These are phyloP conservation scores for Ruellia speciosa DNA, from an alignment of 305 asterid genomes.

Conservation along the genomic window DNA sequence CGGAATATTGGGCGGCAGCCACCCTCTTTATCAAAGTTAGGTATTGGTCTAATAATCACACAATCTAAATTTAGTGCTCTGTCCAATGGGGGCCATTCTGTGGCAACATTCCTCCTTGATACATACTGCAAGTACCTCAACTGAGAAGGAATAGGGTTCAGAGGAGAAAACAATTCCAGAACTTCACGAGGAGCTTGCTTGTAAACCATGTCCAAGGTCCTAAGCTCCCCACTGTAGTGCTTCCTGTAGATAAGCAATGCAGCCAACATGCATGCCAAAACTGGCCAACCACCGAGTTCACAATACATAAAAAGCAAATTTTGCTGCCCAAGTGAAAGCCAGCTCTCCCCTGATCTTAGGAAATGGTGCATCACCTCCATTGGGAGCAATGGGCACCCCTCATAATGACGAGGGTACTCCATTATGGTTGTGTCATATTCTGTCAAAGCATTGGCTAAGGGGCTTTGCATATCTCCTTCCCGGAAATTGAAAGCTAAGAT, in stretches of 20 bases:
- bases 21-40: constrained; percentile 78
- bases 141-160: constrained; percentile 92
- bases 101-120: constrained; percentile 75
- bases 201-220: constrained; percentile 88
- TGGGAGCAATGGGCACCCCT: constrained; percentile 84
- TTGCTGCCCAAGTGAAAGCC: constrained; percentile 89
- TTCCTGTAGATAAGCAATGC: constrained; percentile 74
- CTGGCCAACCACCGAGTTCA: constrained; percentile 95
- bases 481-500: constrained; percentile 80
- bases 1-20: constrained; percentile 88
- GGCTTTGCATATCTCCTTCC: constrained; percentile 54
- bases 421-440: constrained; percentile 81
- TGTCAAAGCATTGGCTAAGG: constrained; percentile 58
- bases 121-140: constrained; percentile 83
- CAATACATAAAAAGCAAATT: constrained; percentile 91
- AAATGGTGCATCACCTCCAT: constrained; percentile 96
- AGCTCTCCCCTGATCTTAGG: constrained; percentile 82
- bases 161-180: constrained; percentile 63
- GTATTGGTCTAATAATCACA: constrained; percentile 75
- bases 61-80: constrained; percentile 85
- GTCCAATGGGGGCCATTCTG: constrained; percentile 94
- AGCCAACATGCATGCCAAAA: constrained; percentile 90
- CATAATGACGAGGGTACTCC: constrained; percentile 93
- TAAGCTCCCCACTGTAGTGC: constrained; percentile 77
- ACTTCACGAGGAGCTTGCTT: constrained; percentile 93